These are phyloP conservation scores for Hamigera avellanea DNA, from an alignment of 495 filamentous ascomycete genomes.

Conservation along the genomic window DNA sequence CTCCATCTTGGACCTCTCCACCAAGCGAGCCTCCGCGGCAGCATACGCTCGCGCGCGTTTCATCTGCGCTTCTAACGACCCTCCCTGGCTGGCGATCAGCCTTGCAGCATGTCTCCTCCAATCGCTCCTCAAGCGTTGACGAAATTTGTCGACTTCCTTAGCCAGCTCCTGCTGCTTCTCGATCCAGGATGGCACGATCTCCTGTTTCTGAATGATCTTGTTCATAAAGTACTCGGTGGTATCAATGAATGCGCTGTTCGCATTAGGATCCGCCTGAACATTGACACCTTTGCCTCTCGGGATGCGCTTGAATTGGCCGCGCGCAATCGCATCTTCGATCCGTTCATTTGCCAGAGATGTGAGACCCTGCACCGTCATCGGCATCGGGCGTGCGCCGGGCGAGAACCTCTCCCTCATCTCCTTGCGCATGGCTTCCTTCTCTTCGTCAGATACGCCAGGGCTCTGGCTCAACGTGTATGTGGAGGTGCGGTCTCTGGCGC, in stretches of 20 bases:
- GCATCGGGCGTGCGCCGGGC: slow-evolving; percentile 61
- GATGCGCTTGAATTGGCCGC: slow-evolving; percentile 85
- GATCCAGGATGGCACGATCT: slow-evolving; percentile 54
- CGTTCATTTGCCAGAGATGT: slow-evolving; percentile 80
- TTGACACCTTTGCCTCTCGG: slow-evolving; percentile 61
- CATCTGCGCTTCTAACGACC: slow-evolving; percentile 67
- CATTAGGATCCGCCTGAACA: slow-evolving; percentile 66
- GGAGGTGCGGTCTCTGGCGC: slow-evolving; percentile 66
- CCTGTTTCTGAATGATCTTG: slow-evolving; percentile 94
- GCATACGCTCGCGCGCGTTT: slow-evolving; percentile 61
- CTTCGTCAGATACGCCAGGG: slow-evolving; percentile 48
- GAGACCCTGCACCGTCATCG: slow-evolving; percentile 67
- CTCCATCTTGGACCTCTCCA: slow-evolving; percentile 32
- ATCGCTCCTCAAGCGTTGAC: slow-evolving; percentile 61
- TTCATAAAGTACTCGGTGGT: slow-evolving; percentile 98
- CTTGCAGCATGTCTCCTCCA: slow-evolving; percentile 82
- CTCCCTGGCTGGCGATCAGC: slow-evolving; percentile 69
- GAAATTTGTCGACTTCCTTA: slow-evolving; percentile 55
- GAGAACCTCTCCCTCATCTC: slow-evolving; percentile 74
- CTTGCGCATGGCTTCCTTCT: slow-evolving; percentile 53
- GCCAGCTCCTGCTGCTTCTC: slow-evolving; percentile 93
- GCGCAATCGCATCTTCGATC: slow-evolving; percentile 86
- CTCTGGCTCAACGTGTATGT: slow-evolving; percentile 57
- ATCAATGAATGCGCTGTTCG: slow-evolving; percentile 81
- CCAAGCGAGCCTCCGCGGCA: slow-evolving; percentile 49